Base-by-base conservation (phyloP, 1,139 yeast genomes). In the Spathaspora jeffriesii region DNA sequence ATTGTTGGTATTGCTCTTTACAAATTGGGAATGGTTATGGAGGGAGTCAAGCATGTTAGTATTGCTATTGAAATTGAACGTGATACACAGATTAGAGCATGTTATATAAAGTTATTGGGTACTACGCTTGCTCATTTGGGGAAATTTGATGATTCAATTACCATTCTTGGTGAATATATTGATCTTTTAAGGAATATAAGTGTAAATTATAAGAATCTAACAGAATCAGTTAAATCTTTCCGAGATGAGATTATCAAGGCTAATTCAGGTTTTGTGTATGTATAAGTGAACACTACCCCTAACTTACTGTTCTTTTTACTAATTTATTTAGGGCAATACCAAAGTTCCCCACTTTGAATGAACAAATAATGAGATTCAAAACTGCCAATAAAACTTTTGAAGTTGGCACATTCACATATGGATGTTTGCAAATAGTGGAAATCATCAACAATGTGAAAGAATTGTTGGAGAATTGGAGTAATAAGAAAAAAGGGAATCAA, bases 121-220 rank as follows among this genome's bases (percentile, higher is more conserved):
- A 25, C 13, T 34, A 42, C 45, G 36, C 20, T 40, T 25, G 47
- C 43, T 15, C 52, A 48, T 38, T 36, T 48, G 13, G 45, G 47
- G 21, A 46, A 40, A n/a, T 43, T 23, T 7, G 48, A 50, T 21
- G 41, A 39, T 20, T 52, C 49, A 2, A 44, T 47, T 42, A 50
- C 50, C 1, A 47, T 53, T 41, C 36, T 53, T 15, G 53, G 53
- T 27, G 54, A 53, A 31, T 36, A 43, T 11, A 45, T 53, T 45
- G 55, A 53, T 34, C 10, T 6, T 34, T n/a, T 3, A 10, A 17
- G 38, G 23, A 17, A 14, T 6, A 25, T 31, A 36, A 43, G 40
- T 20, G 6, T 6, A 11, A 22, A 34, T 21, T 47, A 46, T 39
- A 46, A 47, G 18, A 14, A 18, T 18, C 5, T 18, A 34, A 34